Evolutionary conservation across 345 rosid species (phyloP), one percentile per base, ranked within the genome.

Genomic region (Rhizophora mangle): DNA sequence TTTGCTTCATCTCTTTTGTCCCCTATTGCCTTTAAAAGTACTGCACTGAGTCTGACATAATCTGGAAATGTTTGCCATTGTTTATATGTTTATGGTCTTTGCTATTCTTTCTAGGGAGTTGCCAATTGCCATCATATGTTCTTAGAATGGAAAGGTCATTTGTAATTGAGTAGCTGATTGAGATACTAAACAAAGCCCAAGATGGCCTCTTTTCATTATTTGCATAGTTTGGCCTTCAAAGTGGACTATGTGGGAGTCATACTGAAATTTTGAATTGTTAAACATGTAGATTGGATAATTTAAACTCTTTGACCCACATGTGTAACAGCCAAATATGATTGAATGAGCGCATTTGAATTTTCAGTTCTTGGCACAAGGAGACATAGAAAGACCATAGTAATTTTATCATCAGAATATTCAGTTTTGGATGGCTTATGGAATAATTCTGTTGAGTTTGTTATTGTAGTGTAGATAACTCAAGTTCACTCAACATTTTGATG

Each of bases 111-210:
- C 36, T 1, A 21, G 13, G 37, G 27, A 55, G 37, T 24, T 57
- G 22, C 49, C 39, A 29, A 56, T 24, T 62, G 27, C 49, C 39
- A 36, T 49, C 58, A 30, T 57, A 7, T 71, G 27, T 52, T 31
- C 36, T 69, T 20, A 8, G 31, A 55, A 52, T 31, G 36, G 67
- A 67, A 77, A 68, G 37, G 56, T 64, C 71, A 22, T 46, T 59
- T 58, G 47, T 72, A 24, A 9, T 39, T 39, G 46, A 39, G 46
- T 0, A 39, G 15, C 15, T 13, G 49, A 21, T 31, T 65, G 51
- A 51, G 59, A 47, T 59, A 20, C 49, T 30, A 13, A 24, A 36
- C 57, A 27, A 62, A 39, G 26, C 59, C 62, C 61, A 32, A 72
- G 66, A 47, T 62, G 21, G 31, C 61, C 71, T 21, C 26, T 59